Evolutionary conservation across 176 grass and related monocot genomes (phyloP).

Genomic region (Zoysia pacifica): DNA sequence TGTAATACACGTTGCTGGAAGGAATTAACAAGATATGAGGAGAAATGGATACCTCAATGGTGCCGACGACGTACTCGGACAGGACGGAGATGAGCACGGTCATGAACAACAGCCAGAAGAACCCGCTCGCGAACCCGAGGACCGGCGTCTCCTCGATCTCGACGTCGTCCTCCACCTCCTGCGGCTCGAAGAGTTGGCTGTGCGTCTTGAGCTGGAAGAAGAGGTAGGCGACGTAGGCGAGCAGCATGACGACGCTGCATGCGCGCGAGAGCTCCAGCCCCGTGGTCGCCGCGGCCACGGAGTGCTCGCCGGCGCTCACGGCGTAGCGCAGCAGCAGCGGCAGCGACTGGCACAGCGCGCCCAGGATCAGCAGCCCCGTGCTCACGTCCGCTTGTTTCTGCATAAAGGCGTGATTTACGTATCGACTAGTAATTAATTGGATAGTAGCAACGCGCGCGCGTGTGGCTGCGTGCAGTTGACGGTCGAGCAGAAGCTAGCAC

Average conservation of each 20-base stretch:
- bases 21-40: too few species aligned
- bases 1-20: too few species aligned
- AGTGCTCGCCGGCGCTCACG: conserved; percentile 37
- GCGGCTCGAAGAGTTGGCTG: conserved; percentile 74
- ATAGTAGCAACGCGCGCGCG: too few species aligned
- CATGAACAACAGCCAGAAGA: conserved; percentile 75
- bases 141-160: conserved; percentile 58
- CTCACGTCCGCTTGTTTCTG: conserved; percentile 75
- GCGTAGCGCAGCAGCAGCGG: conserved; percentile 72
- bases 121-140: conserved; percentile 54
- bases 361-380: conserved; percentile 73
- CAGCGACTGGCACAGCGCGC: conserved; percentile 77
- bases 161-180: conserved; percentile 50
- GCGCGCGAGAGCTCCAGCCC: conserved; percentile 71
- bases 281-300: conserved; percentile 28
- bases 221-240: conserved; percentile 79
- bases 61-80: conserved; percentile 87
- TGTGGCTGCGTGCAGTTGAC: too few species aligned
- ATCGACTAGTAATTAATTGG: background rate
- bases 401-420: too few species aligned
- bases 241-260: conserved; percentile 84
- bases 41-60: conserved; percentile 52
- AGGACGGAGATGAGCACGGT: conserved; percentile 71
- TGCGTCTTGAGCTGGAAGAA: conserved; percentile 99
- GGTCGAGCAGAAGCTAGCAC: too few species aligned